These are phyloP conservation scores for Silene noctiflora DNA, from an alignment of 179 eudicot species.

Conservation along the genomic window DNA sequence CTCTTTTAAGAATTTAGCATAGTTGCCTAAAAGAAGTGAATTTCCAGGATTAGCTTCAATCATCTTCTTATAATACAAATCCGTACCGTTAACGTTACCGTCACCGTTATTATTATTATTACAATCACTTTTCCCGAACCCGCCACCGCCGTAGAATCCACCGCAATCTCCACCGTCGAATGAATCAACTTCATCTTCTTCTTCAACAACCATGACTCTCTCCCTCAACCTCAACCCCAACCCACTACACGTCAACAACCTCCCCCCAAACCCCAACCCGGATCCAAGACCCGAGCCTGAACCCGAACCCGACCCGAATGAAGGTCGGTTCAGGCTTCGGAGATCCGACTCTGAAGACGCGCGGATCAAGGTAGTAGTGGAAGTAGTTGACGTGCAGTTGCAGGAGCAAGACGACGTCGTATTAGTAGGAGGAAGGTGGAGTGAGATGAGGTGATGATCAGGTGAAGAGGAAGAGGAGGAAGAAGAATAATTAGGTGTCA, in stretches of 20 bases:
- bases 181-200: slow-evolving; percentile 1
- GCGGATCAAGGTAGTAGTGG: slow-evolving; percentile 9
- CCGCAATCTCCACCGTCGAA: slow-evolving; percentile 26
- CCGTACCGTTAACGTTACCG: slow-evolving; percentile 20
- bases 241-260: slow-evolving; percentile 24
- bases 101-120: slow-evolving; percentile 15
- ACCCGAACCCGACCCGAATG: not conserved
- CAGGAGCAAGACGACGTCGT: slow-evolving; percentile 7
- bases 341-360: slow-evolving; percentile 33
- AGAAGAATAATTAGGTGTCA: slow-evolving; percentile 9
- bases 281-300: slow-evolving; percentile 1
- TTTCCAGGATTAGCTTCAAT: slow-evolving; percentile 62
- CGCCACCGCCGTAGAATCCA: slow-evolving; percentile 25
- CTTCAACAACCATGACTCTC: slow-evolving; percentile 18
- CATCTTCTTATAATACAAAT: slow-evolving; percentile 49
- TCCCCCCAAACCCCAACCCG: slow-evolving; percentile 13
- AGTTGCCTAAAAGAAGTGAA: slow-evolving; percentile 47
- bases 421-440: not conserved
- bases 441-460: slow-evolving; percentile 5
- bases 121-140: slow-evolving; percentile 1
- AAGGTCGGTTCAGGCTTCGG: not conserved
- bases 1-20: slow-evolving; percentile 58
- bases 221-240: slow-evolving; percentile 28
- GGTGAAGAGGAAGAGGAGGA: slow-evolving; percentile 15
- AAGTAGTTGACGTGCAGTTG: not conserved